Percentiles rank a stretch among this genome's conserved stretches.
Conservation (phyloP, 2,329 filamentous ascomycete genomes). For the Pseudogymnoascus sp. region DNA sequence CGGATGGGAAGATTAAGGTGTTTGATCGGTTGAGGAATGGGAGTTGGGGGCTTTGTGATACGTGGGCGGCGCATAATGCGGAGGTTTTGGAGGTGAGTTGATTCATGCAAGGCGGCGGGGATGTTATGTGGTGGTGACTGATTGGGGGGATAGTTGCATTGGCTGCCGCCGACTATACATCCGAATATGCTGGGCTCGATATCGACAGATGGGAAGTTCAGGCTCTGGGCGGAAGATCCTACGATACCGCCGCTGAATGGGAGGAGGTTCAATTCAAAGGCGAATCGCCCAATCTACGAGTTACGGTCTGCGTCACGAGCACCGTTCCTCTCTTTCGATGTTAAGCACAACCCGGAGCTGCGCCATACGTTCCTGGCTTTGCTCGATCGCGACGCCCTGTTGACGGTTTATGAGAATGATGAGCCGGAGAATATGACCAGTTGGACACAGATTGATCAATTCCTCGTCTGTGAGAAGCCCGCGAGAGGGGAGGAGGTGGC, state of each 20-base stretch:
- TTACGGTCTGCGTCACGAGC: constrained; percentile 20
- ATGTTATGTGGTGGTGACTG: constrained; percentile 9
- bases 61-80: constrained; percentile 81
- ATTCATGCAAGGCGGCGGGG: neutral
- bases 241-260: constrained; percentile 66
- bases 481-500: constrained; percentile 75
- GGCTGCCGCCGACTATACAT: constrained; percentile 84
- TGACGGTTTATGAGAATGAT: constrained; percentile 77
- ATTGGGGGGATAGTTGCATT: constrained; percentile 61
- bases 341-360: constrained; percentile 72
- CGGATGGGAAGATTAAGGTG: constrained; percentile 87
- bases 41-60: constrained; percentile 73
- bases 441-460: constrained; percentile 68
- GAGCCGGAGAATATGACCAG: constrained; percentile 73
- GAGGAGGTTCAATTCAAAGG: constrained; percentile 67
- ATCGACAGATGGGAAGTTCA: constrained; percentile 81
- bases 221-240: constrained; percentile 87
- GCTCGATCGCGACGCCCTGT: constrained; percentile 70
- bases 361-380: constrained; percentile 78
- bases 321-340: constrained; percentile 69
- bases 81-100: constrained; percentile 74
- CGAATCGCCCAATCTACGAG: constrained; percentile 51
- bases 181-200: constrained; percentile 80
- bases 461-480: constrained; percentile 63
- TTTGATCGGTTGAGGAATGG: constrained; percentile 77